phyloP scores from a whole-genome alignment of 1,284 basidiomycete species.

The Puccinia brachypodii region DNA sequence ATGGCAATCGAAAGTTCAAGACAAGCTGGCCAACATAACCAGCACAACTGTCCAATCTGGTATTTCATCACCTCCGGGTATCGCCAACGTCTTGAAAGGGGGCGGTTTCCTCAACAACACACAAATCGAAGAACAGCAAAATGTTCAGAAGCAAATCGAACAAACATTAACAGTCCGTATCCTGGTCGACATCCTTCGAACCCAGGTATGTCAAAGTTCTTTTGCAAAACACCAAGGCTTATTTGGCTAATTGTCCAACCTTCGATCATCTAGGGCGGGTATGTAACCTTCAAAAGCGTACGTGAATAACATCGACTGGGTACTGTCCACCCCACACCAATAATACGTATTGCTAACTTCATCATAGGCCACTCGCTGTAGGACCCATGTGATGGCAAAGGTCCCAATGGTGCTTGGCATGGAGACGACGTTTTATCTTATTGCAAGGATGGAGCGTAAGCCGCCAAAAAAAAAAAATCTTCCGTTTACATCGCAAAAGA shows the following conservation, averaged over 20 bases:
- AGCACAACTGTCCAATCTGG: slow-evolving; percentile 36
- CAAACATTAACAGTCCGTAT: slow-evolving; percentile 38
- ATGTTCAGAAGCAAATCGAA: slow-evolving; percentile 38
- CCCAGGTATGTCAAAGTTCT: slow-evolving; percentile 5
- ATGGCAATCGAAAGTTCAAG: slow-evolving; percentile 49
- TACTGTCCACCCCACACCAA: neutral
- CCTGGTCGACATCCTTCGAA: slow-evolving; percentile 43
- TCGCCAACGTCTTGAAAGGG: slow-evolving; percentile 34
- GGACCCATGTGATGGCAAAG: slow-evolving; percentile 38
- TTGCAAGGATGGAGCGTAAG: slow-evolving; percentile 47
- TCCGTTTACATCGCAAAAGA: neutral
- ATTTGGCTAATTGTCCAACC: neutral
- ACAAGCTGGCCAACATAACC: slow-evolving; percentile 40
- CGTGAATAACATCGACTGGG: neutral
- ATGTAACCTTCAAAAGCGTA: slow-evolving; percentile 41
- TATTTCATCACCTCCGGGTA: slow-evolving; percentile 35
- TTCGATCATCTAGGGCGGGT: slow-evolving; percentile 5
- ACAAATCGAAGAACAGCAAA: slow-evolving; percentile 17
- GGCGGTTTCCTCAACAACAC: slow-evolving; percentile 37
- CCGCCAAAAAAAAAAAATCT: neutral
- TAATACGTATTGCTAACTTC: neutral
- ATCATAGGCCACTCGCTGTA: neutral
- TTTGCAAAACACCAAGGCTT: neutral
- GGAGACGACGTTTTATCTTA: slow-evolving; percentile 37
- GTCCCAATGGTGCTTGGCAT: slow-evolving; percentile 42